These are phyloP conservation scores for Taiozyma sp. DNA, from an alignment of 1,139 yeast genomes.

Conservation along the genomic window DNA sequence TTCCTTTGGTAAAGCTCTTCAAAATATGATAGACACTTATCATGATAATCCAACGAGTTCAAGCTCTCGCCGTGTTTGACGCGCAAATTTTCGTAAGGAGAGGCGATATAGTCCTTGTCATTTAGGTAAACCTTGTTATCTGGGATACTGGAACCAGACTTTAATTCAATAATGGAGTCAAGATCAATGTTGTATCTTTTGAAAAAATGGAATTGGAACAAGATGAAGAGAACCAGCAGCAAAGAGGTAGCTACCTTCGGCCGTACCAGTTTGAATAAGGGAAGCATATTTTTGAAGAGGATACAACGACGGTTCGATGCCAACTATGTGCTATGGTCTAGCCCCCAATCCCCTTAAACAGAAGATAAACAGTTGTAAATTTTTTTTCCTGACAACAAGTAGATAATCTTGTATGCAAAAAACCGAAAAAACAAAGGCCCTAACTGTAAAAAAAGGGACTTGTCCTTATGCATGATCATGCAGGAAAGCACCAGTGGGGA, in stretches of 20 bases:
- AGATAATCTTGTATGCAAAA: too few relatives aligned
- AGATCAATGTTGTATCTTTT: background rate
- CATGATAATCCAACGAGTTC: slow-evolving; percentile 1
- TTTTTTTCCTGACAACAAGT: too few relatives aligned
- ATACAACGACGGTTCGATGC: background rate
- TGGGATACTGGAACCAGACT: background rate
- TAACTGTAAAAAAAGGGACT: too few relatives aligned
- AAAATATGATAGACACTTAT: slow-evolving; percentile 18
- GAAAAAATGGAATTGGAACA: background rate
- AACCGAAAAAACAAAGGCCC: too few relatives aligned
- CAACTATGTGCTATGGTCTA: background rate
- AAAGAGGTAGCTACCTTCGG: background rate
- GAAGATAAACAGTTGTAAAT: too few relatives aligned
- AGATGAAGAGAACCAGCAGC: background rate
- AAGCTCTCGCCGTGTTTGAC: background rate
- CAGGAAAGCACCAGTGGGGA: too few relatives aligned
- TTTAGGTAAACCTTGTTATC: background rate
- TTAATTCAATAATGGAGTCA: background rate
- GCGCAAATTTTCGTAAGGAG: slow-evolving; percentile 1
- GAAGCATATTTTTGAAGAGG: background rate
- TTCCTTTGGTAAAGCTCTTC: slow-evolving; percentile 13
- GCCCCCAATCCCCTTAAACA: background rate
- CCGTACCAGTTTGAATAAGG: background rate
- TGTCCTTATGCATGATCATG: too few relatives aligned
- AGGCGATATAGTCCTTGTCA: slow-evolving; percentile 1